phyloP scores from a whole-genome alignment of 441 rosid genomes.

The Capsella rubella region DNA sequence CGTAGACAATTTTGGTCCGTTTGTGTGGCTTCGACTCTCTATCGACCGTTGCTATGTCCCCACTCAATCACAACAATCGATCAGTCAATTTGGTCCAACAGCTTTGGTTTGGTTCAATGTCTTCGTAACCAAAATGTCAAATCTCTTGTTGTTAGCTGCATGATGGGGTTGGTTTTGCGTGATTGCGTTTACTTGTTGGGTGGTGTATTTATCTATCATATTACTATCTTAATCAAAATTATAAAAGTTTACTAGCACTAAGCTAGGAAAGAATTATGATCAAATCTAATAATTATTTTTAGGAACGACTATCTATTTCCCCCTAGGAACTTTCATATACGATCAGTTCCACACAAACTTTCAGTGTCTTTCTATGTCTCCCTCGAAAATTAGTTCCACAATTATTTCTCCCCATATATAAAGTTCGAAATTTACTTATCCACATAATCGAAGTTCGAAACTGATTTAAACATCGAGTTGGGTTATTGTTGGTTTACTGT shows the following conservation, averaged over 20 bases:
- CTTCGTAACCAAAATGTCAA: constrained; percentile 37
- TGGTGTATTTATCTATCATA: not conserved
- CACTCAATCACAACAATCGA: constrained; percentile 35
- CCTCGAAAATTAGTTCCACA: too few species aligned
- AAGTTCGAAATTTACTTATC: too few species aligned
- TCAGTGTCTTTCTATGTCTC: too few species aligned
- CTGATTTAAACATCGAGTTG: too few species aligned
- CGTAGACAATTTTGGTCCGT: constrained; percentile 33
- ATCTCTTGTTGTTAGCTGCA: constrained; percentile 23
- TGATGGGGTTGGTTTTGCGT: constrained; percentile 36
- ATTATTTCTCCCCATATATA: too few species aligned
- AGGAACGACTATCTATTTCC: too few species aligned
- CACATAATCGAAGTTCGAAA: too few species aligned
- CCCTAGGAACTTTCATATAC: too few species aligned
- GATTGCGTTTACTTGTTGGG: constrained; percentile 29
- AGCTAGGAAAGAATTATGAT: not conserved
- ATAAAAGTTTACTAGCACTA: not conserved
- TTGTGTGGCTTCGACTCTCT: constrained; percentile 37
- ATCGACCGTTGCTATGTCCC: constrained; percentile 37
- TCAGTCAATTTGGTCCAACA: constrained; percentile 43
- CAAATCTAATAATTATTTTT: not conserved
- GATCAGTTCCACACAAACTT: too few species aligned
- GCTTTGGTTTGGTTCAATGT: constrained; percentile 36
- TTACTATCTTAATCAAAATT: not conserved
- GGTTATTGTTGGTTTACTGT: too few species aligned